phyloP scores from a whole-genome alignment of 208 protist genomes.

The Crithidia expoeki region DNA sequence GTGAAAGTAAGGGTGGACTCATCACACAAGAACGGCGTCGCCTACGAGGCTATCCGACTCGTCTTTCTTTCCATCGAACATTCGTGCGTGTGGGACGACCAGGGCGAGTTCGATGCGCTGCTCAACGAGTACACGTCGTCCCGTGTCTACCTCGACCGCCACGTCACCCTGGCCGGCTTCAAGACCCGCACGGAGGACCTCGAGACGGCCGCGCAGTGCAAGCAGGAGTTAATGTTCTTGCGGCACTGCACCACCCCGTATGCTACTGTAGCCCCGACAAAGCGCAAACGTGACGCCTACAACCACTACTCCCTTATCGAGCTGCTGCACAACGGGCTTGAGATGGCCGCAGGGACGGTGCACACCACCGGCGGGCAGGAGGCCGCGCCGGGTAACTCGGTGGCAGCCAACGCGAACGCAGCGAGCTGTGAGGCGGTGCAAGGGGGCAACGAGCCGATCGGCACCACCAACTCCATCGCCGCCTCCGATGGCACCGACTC shows the following conservation, averaged over 20 bases:
- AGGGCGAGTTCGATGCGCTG: slow-evolving; percentile 62
- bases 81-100: slow-evolving; percentile 60
- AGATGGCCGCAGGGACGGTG: slow-evolving; percentile 21
- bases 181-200: slow-evolving; percentile 42
- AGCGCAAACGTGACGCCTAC: slow-evolving; percentile 37
- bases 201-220: slow-evolving; percentile 48
- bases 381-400: neutral
- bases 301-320: slow-evolving; percentile 28
- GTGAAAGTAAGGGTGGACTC: slow-evolving; percentile 40
- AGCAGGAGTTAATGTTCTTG: slow-evolving; percentile 52
- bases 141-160: slow-evolving; percentile 59
- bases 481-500: neutral
- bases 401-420: neutral
- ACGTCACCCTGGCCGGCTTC: slow-evolving; percentile 56
- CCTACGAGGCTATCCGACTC: slow-evolving; percentile 45
- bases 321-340: slow-evolving; percentile 19
- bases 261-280: slow-evolving; percentile 37
- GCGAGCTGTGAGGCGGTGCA: slow-evolving; percentile 10
- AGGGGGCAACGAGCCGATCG: slow-evolving; percentile 19
- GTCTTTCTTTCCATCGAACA: slow-evolving; percentile 47
- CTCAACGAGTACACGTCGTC: slow-evolving; percentile 58
- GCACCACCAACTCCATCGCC: neutral
- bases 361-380: slow-evolving; percentile 16
- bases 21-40: slow-evolving; percentile 27
- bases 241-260: slow-evolving; percentile 62